Evolutionary conservation across 192 early-diverging fungal genomes (phyloP).

Genomic region (Coemansia sp.): DNA sequence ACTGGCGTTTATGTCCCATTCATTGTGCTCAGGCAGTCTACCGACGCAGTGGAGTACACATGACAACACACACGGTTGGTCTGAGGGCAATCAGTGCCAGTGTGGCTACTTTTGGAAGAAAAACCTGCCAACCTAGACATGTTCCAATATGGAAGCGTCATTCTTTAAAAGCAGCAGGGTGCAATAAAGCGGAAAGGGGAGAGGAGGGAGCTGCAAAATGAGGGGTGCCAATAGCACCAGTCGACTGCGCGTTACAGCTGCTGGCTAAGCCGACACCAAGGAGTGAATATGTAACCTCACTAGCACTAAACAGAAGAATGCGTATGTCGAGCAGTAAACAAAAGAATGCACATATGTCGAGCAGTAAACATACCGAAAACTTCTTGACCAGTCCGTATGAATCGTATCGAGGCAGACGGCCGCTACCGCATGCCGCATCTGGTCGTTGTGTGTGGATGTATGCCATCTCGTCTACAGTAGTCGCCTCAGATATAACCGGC

Average conservation of each 20-base stretch:
- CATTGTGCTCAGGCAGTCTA: neutral
- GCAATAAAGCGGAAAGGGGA: neutral
- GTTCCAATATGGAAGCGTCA: slow-evolving; percentile 1
- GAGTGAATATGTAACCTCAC: neutral
- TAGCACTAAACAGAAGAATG: slow-evolving; percentile 5
- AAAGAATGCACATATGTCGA: neutral
- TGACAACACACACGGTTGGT: neutral
- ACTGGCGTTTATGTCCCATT: no score
- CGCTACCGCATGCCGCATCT: slow-evolving; percentile 12
- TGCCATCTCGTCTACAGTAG: slow-evolving; percentile 13
- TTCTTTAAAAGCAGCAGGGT: neutral
- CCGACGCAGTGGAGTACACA: neutral
- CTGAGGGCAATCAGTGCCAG: neutral
- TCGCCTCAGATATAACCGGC: slow-evolving; percentile 29
- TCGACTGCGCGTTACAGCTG: neutral
- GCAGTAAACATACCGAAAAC: slow-evolving; percentile 39
- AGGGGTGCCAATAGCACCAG: neutral
- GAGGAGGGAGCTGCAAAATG: neutral
- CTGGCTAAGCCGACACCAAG: neutral
- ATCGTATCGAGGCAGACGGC: neutral
- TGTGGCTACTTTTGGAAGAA: neutral
- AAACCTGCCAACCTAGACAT: neutral
- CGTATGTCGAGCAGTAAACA: neutral
- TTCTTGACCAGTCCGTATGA: slow-evolving; percentile 11
- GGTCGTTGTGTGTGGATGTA: slow-evolving; percentile 9